Evolutionary conservation across 2,329 filamentous ascomycete species (phyloP).

Genomic region (Colletotrichum orchidophilum): DNA sequence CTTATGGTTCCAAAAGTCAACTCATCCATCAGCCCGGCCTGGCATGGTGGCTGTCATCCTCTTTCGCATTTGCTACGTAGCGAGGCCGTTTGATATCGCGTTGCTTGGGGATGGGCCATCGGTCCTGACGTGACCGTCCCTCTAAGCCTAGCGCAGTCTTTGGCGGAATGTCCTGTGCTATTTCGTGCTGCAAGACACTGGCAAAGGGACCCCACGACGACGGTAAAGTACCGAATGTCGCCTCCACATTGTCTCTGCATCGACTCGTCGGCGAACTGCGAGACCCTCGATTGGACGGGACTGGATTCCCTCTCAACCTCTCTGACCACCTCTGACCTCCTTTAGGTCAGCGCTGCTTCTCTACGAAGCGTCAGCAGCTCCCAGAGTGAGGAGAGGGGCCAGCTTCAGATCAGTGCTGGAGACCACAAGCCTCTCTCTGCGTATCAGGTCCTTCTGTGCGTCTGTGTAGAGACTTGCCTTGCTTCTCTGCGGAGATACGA

Average conservation of each 20-base stretch:
- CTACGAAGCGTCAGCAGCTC: neutral
- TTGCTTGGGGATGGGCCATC: neutral
- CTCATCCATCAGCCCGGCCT: neutral
- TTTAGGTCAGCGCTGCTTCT: neutral
- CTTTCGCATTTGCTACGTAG: neutral
- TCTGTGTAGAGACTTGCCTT: neutral
- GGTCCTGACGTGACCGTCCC: neutral
- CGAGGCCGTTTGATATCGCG: neutral
- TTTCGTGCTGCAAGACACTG: neutral
- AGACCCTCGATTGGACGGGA: constrained; percentile 26
- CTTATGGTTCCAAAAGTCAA: neutral
- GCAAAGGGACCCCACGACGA: neutral
- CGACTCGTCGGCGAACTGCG: constrained; percentile 32
- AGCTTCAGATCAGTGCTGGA: neutral
- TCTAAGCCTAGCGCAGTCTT: neutral
- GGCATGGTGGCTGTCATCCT: neutral
- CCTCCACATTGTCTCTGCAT: constrained; percentile 23
- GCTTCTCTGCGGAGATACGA: neutral
- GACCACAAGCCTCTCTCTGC: neutral
- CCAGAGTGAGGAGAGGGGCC: neutral
- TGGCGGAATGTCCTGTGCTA: neutral
- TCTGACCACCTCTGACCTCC: neutral
- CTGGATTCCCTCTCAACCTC: neutral
- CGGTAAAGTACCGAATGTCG: constrained; percentile 7
- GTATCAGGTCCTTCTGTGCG: neutral